Conservation (phyloP, 139 green algal genomes). For the Ettlia oleoabundans region DNA sequence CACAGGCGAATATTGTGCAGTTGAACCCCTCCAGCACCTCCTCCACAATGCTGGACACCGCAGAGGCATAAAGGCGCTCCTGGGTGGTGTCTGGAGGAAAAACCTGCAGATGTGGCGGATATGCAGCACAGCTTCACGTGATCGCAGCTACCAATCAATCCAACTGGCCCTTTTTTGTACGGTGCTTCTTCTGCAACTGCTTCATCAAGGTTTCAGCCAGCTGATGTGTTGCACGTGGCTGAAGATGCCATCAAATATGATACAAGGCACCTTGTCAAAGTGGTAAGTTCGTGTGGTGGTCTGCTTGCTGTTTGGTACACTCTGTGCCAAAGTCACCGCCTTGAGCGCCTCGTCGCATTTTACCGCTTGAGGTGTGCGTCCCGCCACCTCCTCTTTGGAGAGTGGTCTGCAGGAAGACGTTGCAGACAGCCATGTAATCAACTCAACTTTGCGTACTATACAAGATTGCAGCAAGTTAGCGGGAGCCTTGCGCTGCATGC, state of each 20-base stretch:
- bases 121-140: too few species aligned
- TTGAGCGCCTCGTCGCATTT: slow-evolving; percentile 78
- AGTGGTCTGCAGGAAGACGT: slow-evolving; percentile 62
- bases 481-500: too few species aligned
- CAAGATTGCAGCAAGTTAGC: too few species aligned
- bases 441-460: neutral
- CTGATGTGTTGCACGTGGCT: too few species aligned
- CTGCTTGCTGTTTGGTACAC: slow-evolving; percentile 68
- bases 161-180: too few species aligned
- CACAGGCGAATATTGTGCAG: slow-evolving; percentile 93
- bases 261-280: slow-evolving; percentile 97
- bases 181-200: too few species aligned
- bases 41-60: slow-evolving; percentile 92
- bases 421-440: neutral
- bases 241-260: too few species aligned
- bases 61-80: slow-evolving; percentile 85
- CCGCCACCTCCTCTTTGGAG: slow-evolving; percentile 77
- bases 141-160: too few species aligned
- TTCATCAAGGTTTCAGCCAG: too few species aligned
- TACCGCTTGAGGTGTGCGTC: slow-evolving; percentile 76
- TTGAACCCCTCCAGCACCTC: slow-evolving; percentile 95
- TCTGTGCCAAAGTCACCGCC: slow-evolving; percentile 87
- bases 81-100: slow-evolving; percentile 89
- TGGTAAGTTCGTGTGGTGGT: slow-evolving; percentile 83
- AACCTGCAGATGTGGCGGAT: slow-evolving; percentile 55